phyloP scores from a whole-genome alignment of 805 yeast genomes.

The Candida sphagnicola region DNA sequence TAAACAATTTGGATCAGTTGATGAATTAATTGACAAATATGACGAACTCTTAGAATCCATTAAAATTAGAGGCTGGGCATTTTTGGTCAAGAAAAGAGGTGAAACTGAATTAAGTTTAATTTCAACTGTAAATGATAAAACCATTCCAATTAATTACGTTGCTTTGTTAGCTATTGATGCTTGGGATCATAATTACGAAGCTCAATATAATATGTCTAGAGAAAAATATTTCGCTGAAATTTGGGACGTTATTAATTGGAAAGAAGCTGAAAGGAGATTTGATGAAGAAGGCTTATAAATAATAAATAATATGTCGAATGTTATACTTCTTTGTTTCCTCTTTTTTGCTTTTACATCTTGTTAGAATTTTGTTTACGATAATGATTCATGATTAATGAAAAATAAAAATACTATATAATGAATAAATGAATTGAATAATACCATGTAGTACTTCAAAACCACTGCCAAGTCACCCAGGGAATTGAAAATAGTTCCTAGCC shows the following conservation, averaged over 20 bases:
- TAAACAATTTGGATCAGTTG: slow-evolving; percentile 52
- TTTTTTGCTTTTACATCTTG: neutral
- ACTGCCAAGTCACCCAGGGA: too few relatives aligned
- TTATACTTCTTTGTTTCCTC: neutral
- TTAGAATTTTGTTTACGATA: neutral
- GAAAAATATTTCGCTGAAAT: slow-evolving; percentile 4
- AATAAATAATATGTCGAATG: neutral
- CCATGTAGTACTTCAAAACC: too few relatives aligned
- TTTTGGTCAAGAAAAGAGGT: slow-evolving; percentile 3
- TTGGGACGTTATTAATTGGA: slow-evolving; percentile 4
- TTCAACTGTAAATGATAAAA: slow-evolving; percentile 1
- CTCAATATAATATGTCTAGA: neutral
- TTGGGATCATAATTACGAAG: slow-evolving; percentile 2
- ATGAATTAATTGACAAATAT: slow-evolving; percentile 1
- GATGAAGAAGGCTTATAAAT: neutral
- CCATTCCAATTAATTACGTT: neutral
- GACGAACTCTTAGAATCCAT: slow-evolving; percentile 1
- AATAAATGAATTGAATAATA: too few relatives aligned
- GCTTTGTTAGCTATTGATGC: slow-evolving; percentile 3
- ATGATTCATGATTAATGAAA: slow-evolving; percentile 2
- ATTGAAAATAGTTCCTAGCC: too few relatives aligned
- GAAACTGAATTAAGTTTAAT: neutral
- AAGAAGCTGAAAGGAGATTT: slow-evolving; percentile 1
- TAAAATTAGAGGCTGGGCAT: slow-evolving; percentile 2
- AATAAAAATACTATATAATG: neutral